Evolutionary conservation across 116 monocot genomes (phyloP), one percentile per base, ranked within the genome.

Genomic region (Zostera marina): DNA sequence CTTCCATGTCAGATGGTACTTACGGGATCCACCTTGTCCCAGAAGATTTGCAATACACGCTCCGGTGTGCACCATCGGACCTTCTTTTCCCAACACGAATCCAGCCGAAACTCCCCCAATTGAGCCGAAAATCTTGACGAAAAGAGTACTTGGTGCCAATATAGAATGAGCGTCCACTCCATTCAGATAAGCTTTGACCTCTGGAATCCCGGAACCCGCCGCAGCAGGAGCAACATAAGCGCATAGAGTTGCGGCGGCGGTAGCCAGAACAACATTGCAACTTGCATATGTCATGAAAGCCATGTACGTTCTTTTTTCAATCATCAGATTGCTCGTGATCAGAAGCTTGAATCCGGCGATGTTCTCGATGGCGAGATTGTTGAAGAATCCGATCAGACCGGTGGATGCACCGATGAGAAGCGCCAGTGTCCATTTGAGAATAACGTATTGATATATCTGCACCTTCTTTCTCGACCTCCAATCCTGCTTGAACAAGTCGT

Each of bases 1-100:
- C 39, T 51, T 85, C 73, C 89, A 96, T 59, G 96, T 96, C 42
- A 96, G 67, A 70, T 85, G 89, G 54, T 96, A 89, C 72, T 96
- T 96, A 53, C 80, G 79, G 39, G 94, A 96, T 41, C 94, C 94
- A 42, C 94, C 94, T 63, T 96, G 94, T 38, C 94, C 94, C 44
- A 96, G 81, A 19, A 96, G 59, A 25, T 65, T 71, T 21, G 94
- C 94, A 70, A 96, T 88, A 63, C 94, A 96, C 41, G 94, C 88
- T 47, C 94, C 94, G 10, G 94, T 96, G 57, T 96, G 94, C 48
- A 96, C 94, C 94, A 96, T 96, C 40, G 94, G 94, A 13, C 94
- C 94, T 52, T 96, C 94, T 68, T 96, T 96, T 9, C 94, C 94
- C 60, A 89, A 52, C 54, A 89, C 80, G 66, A 89, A 96, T 60